phyloP scores from a whole-genome alignment of 1,284 basidiomycete genomes.

The Tausonia pullulans region DNA sequence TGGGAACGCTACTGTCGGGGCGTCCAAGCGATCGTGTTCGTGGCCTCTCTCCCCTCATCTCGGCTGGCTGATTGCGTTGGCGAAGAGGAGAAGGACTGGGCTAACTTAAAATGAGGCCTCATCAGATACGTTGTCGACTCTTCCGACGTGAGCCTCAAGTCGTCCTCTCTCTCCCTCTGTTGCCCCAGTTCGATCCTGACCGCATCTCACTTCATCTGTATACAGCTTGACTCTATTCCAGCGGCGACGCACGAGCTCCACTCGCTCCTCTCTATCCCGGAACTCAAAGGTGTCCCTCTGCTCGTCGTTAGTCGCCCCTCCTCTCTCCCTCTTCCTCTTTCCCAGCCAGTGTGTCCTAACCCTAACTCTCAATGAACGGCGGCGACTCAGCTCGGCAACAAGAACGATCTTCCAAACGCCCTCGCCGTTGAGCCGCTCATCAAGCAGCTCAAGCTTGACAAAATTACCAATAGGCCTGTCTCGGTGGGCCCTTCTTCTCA shows the following conservation, averaged over 20 bases:
- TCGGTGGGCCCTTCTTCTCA: constrained; percentile 6
- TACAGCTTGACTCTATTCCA: constrained; percentile 8
- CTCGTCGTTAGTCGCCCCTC: constrained; percentile 9
- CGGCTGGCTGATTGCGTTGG: neutral
- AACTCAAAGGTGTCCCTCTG: constrained; percentile 13
- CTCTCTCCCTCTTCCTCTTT: neutral
- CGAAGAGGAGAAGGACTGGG: neutral
- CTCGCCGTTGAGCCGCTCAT: constrained; percentile 12
- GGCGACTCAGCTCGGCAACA: constrained; percentile 11
- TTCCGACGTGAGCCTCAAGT: constrained; percentile 4
- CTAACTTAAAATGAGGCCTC: neutral
- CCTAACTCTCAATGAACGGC: too few species aligned
- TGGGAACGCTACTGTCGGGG: constrained; percentile 95
- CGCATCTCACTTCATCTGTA: neutral
- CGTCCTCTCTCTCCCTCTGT: neutral
- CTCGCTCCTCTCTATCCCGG: constrained; percentile 10
- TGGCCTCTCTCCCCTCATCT: constrained; percentile 16
- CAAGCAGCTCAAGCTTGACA: constrained; percentile 9
- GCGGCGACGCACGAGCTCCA: constrained; percentile 11
- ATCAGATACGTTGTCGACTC: constrained; percentile 12
- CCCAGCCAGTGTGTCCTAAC: neutral
- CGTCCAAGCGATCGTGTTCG: constrained; percentile 86
- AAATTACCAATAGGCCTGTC: constrained; percentile 13
- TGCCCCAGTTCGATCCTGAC: neutral
- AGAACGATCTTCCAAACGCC: constrained; percentile 9